Evolutionary conservation across 345 rosid genomes (phyloP).

Genomic region (Melaleuca alternifolia): DNA sequence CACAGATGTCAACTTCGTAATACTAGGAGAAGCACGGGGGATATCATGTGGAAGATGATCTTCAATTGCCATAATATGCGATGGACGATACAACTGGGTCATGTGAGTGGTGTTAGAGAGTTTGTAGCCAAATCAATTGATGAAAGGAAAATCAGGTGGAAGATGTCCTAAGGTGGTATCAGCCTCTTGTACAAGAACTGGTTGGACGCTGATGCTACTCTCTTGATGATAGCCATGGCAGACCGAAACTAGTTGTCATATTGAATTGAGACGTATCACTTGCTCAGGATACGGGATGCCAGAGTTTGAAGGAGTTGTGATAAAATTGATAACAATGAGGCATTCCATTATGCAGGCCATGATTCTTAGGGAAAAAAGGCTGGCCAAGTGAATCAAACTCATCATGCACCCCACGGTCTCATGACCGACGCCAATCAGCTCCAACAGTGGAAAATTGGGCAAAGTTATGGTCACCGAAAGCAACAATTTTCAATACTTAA

Average conservation of each 20-base stretch:
- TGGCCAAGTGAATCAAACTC: not conserved
- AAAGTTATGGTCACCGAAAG: not conserved
- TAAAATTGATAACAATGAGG: not conserved
- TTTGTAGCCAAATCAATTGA: not conserved
- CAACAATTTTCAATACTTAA: not conserved
- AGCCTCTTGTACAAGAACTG: not conserved
- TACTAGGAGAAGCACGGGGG: not conserved
- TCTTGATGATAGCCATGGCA: not conserved
- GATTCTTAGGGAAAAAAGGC: not conserved
- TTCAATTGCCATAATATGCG: not conserved
- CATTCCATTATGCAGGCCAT: not conserved
- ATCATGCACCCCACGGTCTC: not conserved
- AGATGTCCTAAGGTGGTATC: not conserved
- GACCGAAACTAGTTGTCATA: not conserved
- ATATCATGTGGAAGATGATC: not conserved
- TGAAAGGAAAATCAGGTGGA: not conserved
- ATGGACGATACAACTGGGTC: not conserved
- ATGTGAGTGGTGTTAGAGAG: not conserved
- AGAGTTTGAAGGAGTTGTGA: not conserved
- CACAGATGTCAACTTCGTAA: not conserved
- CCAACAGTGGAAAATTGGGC: not conserved
- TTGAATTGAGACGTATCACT: not conserved
- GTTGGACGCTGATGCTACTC: accelerated
- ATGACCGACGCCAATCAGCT: not conserved
- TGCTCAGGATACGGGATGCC: not conserved